Evolutionary conservation across 805 yeast species (phyloP).

Genomic region (Jamesozyma piceae): DNA sequence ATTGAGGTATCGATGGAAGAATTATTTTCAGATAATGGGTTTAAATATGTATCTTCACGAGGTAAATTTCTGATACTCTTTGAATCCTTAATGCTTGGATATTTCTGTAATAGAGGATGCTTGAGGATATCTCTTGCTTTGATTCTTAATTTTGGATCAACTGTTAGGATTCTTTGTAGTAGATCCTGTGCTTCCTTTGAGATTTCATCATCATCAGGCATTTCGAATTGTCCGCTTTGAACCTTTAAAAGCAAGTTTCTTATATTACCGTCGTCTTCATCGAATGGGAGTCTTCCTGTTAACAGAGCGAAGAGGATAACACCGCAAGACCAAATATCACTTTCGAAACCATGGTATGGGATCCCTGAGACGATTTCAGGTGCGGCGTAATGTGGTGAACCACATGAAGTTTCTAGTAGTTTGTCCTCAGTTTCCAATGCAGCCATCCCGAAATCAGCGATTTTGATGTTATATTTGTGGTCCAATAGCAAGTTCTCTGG

Average conservation of each 20-base stretch:
- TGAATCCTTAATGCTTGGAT: constrained; percentile 36
- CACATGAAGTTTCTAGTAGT: constrained; percentile 88
- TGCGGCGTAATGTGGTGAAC: constrained; percentile 97
- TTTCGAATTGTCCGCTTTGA: constrained; percentile 76
- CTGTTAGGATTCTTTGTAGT: constrained; percentile 68
- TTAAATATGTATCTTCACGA: constrained; percentile 32
- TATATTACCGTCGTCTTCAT: constrained; percentile 75
- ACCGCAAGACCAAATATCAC: constrained; percentile 98
- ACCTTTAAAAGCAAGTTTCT: constrained; percentile 80
- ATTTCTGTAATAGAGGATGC: constrained; percentile 77
- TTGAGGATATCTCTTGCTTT: constrained; percentile 62
- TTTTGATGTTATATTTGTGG: constrained; percentile 78
- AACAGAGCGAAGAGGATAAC: constrained; percentile 85
- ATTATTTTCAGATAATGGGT: constrained; percentile 30
- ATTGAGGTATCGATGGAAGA: constrained; percentile 60
- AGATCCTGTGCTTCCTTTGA: constrained; percentile 82
- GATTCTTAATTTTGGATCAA: constrained; percentile 74
- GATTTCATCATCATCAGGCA: constrained; percentile 68
- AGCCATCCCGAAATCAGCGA: constrained; percentile 99
- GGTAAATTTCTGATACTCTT: constrained; percentile 31
- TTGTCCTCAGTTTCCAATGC: constrained; percentile 80
- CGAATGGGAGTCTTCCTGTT: constrained; percentile 94
- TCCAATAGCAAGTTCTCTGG: constrained; percentile 77
- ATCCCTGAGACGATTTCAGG: constrained; percentile 96
- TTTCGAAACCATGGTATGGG: constrained; percentile 91